Conservation (phyloP, 2,329 filamentous ascomycete genomes). For the Fusarium pseudoanthophilum region DNA sequence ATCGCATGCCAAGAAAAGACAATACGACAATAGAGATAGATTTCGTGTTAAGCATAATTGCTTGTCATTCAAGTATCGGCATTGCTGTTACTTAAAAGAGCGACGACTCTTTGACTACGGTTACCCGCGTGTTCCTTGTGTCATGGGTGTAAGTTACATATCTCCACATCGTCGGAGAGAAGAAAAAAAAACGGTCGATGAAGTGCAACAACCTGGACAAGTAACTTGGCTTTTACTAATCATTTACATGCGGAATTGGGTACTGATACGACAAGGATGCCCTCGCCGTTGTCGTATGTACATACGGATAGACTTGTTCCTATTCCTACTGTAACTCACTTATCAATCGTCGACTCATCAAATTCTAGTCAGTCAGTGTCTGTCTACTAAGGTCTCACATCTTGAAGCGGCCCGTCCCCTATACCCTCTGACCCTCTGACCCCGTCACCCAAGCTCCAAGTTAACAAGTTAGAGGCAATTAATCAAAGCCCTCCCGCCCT, state of each 20-base stretch:
- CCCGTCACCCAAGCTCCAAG: neutral
- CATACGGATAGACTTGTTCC: neutral
- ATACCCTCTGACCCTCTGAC: neutral
- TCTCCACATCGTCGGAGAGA: neutral
- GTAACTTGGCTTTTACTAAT: neutral
- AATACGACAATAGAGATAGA: neutral
- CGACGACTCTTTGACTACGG: neutral
- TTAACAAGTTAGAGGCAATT: neutral
- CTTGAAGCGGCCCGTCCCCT: slow-evolving; percentile 29
- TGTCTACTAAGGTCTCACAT: neutral
- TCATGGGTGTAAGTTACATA: slow-evolving; percentile 2
- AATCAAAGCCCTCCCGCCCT: neutral
- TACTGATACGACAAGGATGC: neutral
- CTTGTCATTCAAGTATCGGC: neutral
- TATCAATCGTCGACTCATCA: neutral
- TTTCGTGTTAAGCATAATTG: neutral
- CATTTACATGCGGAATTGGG: neutral
- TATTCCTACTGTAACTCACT: neutral
- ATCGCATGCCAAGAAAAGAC: neutral
- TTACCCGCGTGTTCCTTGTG: slow-evolving; percentile 5
- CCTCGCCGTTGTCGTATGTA: neutral
- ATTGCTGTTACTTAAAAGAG: neutral
- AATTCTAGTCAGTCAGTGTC: neutral
- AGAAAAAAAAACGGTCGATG: slow-evolving; percentile 2
- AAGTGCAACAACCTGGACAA: neutral